Evolutionary conservation across 176 grass and related monocot species (phyloP), one percentile per base, ranked within the genome.

Genomic region (Juncus effusus): DNA sequence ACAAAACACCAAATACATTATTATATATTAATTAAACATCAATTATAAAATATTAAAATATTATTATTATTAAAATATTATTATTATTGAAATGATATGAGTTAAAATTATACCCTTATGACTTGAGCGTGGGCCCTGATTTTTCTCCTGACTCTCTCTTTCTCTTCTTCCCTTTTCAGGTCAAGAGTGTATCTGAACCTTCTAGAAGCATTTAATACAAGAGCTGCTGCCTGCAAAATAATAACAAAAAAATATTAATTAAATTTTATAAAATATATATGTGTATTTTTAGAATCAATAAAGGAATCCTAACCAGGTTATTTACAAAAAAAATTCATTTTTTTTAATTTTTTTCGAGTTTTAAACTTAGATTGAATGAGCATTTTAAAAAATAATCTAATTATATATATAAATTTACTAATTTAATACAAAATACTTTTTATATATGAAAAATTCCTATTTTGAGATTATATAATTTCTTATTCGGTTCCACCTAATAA

Each of bases 121-220:
- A 89, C 85, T 89, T 89, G 85, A 65, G 81, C 81, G 74, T 89
- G 85, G 39, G 81, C 69, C 45, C 77, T 73, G 63, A 84, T 81
- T 40, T 74, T 84, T 58, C 77, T 80, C 62, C 77, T 80, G 13
- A 78, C 63, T 8, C 83, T 62, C 35, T 89, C 85, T 59, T 61
- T 84, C 13, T 84, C 77, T 81, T 78, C 81, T 66, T 78, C 81
- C 74, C 40, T 84, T 70, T 81, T 77, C 38, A 89, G 65, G 64
- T 89, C 85, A 10, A 89, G 63, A 4, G 85, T 84, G 69, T 84
- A 89, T 77, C 85, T 84, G 74, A 89, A 88, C 67, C 74, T 76
- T 12, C 85, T 76, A 3, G 85, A 77, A 42, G 85, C 85, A 75
- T 89, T 89, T 15, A 89, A 63, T 58, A 89, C 85, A 42, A 89